These are phyloP conservation scores for Saccharomyces pastorianus DNA, from an alignment of 1,139 yeast genomes.

Conservation along the genomic window DNA sequence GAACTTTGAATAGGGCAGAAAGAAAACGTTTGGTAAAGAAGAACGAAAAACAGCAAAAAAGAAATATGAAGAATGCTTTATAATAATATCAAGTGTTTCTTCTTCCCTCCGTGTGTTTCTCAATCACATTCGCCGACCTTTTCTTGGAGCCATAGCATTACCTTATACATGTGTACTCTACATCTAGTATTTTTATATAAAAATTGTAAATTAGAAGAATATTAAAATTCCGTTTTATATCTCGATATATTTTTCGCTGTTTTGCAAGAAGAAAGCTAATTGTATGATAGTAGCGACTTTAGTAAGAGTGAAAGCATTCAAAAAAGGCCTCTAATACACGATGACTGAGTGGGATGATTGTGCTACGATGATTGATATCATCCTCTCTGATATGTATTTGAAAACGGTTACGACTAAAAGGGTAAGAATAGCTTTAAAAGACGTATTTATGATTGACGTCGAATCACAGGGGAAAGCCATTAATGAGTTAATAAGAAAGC, in stretches of 20 bases:
- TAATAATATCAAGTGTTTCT: background rate
- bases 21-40: constrained; percentile 80
- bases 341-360: constrained; percentile 33
- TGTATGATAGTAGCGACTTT: background rate
- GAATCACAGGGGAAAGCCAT: constrained; percentile 47
- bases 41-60: constrained; percentile 80
- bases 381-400: constrained; percentile 62
- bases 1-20: constrained; percentile 70
- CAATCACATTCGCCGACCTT: background rate
- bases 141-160: background rate
- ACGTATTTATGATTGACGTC: constrained; percentile 52
- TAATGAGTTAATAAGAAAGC: constrained; percentile 43
- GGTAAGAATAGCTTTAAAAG: constrained; percentile 63
- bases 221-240: background rate
- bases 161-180: background rate
- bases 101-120: background rate
- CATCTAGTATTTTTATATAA: background rate
- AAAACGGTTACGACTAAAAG: constrained; percentile 64
- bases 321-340: background rate
- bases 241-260: background rate
- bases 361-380: constrained; percentile 67
- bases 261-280: background rate
- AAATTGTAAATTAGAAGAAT: background rate
- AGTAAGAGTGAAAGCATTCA: background rate
- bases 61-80: constrained; percentile 47